A percentile compares a stretch with the other conserved stretches of the same genome.
Conservation (phyloP, 2,329 filamentous ascomycete species). For the Diaporthe sp. region DNA sequence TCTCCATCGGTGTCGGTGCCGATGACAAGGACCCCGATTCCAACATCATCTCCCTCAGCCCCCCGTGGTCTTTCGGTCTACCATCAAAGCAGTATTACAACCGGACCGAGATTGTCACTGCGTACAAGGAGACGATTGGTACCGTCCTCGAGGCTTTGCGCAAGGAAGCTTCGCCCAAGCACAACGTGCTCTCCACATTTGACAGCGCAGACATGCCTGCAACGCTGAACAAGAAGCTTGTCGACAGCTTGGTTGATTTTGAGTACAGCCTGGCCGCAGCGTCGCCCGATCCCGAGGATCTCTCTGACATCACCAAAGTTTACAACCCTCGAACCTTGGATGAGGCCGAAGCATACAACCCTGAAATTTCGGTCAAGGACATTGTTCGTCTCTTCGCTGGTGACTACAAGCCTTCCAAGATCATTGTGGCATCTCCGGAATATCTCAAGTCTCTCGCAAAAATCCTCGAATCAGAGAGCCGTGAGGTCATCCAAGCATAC, state of each 20-base stretch:
- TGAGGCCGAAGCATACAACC: constrained; percentile 40
- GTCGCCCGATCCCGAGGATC: constrained; percentile 42
- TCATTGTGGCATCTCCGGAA: constrained; percentile 54
- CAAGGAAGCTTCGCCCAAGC: constrained; percentile 14
- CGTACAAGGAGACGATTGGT: constrained; percentile 63
- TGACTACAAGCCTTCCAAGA: constrained; percentile 39
- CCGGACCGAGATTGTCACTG: constrained; percentile 64
- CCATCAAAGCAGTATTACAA: constrained; percentile 74
- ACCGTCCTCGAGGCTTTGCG: constrained; percentile 52
- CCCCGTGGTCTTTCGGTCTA: constrained; percentile 68
- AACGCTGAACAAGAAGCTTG: constrained; percentile 47
- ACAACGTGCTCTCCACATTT: constrained; percentile 42
- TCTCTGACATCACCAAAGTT: constrained; percentile 41
- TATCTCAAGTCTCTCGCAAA: constrained; percentile 72
- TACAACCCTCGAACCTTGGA: constrained; percentile 41
- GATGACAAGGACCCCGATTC: constrained; percentile 59
- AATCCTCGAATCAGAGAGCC: constrained; percentile 65
- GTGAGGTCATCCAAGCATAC: constrained; percentile 70
- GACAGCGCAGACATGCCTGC: constrained; percentile 46
- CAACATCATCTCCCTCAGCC: constrained; percentile 55
- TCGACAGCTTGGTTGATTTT: constrained; percentile 45
- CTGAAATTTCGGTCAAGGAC: constrained; percentile 41
- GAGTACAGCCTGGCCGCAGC: constrained; percentile 43
- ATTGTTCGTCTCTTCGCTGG: constrained; percentile 39
- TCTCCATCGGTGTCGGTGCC: constrained; percentile 57